Evolutionary conservation across 495 filamentous ascomycete species (phyloP), one percentile per base, ranked within the genome.

Genomic region (Letharia lupina): DNA sequence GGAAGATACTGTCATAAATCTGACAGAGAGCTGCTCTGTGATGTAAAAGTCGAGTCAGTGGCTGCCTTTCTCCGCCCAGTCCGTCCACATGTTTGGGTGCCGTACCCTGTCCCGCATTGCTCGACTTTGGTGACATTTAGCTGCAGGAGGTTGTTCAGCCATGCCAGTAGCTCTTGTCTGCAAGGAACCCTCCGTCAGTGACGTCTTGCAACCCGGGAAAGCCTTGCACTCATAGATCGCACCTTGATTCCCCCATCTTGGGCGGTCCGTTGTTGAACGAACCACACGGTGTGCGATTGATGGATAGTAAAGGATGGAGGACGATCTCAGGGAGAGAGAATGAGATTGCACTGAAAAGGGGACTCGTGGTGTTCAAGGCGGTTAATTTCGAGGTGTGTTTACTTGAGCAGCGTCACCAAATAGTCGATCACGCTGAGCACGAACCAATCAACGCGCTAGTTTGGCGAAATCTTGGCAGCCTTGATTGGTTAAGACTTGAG

Each of bases 81-180:
- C 50, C 33, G 37, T 50, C 20, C n/a, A 35, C 37, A 35, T 35
- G 5, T 60, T 16, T 16, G 40, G 20, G 45, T 3, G 16, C 75
- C 89, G 71, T 89, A 98, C 94, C 94, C 94, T 71, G 94, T 98
- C 71, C 94, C 94, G 77, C 94, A 97, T 82, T 98, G 95, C 78
- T 98, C 94, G 75, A 98, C 89, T 78, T 96, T 97, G 74, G 93
- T 97, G 65, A 98, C 85, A 79, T 98, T 98, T 70, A 98, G 85
- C 81, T 96, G 90, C 64, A 98, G 86, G 62, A 98, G 91, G 83
- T 89, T 91, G 83, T 98, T 98, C 71, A 98, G 79, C 94, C 94
- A 98, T 79, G 87, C 86, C 67, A 98, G 83, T 67, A 98, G 86
- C 79, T 98, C 94, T 79, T 98, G 94, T 82, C 94, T 98, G 72